phyloP scores from a whole-genome alignment of 768 basidiomycete genomes.

The Trametes sanguinea region DNA sequence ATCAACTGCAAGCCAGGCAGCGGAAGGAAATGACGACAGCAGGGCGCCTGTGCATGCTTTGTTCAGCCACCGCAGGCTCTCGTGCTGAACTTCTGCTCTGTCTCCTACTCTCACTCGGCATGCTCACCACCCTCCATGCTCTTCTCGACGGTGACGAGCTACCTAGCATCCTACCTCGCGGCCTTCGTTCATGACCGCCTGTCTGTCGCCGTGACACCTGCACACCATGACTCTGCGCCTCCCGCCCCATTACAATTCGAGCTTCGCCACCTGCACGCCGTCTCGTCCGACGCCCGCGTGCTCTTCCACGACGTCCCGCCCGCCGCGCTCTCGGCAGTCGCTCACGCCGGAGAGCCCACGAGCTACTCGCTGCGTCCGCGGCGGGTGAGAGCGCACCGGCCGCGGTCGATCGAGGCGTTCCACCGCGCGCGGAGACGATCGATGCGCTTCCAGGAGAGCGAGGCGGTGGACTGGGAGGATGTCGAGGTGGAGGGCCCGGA shows the following conservation, averaged over 20 bases:
- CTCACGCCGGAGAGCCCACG: slow-evolving; percentile 17
- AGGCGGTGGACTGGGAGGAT: slow-evolving; percentile 67
- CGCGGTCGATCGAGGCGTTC: slow-evolving; percentile 47
- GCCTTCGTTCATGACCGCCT: slow-evolving; percentile 7
- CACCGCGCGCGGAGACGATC: slow-evolving; percentile 40
- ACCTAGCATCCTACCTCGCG: slow-evolving; percentile 16
- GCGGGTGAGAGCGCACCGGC: slow-evolving; percentile 45
- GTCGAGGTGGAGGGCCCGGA: slow-evolving; percentile 75
- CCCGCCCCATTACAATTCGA: slow-evolving; percentile 50
- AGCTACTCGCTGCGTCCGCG: slow-evolving; percentile 46
- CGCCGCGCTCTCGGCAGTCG: slow-evolving; percentile 2
- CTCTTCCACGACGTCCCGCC: slow-evolving; percentile 57
- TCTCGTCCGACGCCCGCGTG: slow-evolving; percentile 56
- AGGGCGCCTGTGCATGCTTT: background rate
- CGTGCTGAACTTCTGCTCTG: background rate
- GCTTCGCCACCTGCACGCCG: slow-evolving; percentile 66
- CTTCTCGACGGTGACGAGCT: slow-evolving; percentile 23
- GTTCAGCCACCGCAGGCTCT: slow-evolving; percentile 10
- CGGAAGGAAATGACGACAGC: background rate
- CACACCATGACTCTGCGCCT: background rate
- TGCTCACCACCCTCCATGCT: slow-evolving; percentile 23
- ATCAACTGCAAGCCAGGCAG: too few species aligned
- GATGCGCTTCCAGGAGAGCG: slow-evolving; percentile 37
- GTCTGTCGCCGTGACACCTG: background rate
- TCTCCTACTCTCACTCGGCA: slow-evolving; percentile 7